A percentile compares a stretch with the other conserved stretches of the same genome.
Evolutionary conservation across 2,329 filamentous ascomycete genomes (phyloP).

Genomic region (Claviceps sp.): DNA sequence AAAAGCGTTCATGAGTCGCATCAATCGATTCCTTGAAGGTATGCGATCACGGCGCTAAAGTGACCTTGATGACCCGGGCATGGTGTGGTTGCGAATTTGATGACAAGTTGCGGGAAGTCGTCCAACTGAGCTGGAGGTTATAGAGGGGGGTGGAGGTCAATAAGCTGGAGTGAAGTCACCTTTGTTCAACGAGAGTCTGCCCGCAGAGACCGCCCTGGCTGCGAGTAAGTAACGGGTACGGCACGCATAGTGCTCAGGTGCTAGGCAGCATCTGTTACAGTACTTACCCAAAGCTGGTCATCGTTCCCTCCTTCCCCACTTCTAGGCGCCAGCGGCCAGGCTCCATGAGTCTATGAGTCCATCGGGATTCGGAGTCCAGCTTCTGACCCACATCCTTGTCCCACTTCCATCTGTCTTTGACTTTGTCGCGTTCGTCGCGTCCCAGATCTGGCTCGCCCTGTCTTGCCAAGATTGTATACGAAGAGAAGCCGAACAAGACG

Average conservation of each 20-base stretch:
- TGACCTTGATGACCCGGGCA: slow-evolving; percentile 32
- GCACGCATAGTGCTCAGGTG: no score
- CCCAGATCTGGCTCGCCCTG: background rate
- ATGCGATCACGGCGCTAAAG: slow-evolving; percentile 28
- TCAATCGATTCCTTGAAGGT: slow-evolving; percentile 20
- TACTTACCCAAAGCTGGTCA: slow-evolving; percentile 9
- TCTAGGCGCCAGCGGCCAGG: background rate
- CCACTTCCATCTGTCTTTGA: slow-evolving; percentile 4
- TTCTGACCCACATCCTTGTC: background rate
- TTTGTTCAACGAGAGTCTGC: slow-evolving; percentile 14
- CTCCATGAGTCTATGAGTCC: no score
- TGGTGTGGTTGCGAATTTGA: slow-evolving; percentile 26
- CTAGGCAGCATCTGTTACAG: slow-evolving; percentile 4
- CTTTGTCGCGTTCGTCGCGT: slow-evolving; percentile 15
- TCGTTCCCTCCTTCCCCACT: slow-evolving; percentile 7
- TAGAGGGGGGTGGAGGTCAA: slow-evolving; percentile 14
- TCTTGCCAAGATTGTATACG: background rate
- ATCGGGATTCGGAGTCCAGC: no score
- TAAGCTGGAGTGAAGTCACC: slow-evolving; percentile 17
- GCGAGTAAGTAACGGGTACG: background rate
- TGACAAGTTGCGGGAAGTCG: slow-evolving; percentile 17
- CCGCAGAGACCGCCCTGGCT: slow-evolving; percentile 9
- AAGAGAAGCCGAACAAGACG: background rate
- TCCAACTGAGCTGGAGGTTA: slow-evolving; percentile 12
- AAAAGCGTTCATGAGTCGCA: slow-evolving; percentile 30